A percentile compares a stretch with the other conserved stretches of the same genome.
These are phyloP conservation scores for Cordia subcordata DNA, from an alignment of 257 asterid genomes.

Conservation along the genomic window DNA sequence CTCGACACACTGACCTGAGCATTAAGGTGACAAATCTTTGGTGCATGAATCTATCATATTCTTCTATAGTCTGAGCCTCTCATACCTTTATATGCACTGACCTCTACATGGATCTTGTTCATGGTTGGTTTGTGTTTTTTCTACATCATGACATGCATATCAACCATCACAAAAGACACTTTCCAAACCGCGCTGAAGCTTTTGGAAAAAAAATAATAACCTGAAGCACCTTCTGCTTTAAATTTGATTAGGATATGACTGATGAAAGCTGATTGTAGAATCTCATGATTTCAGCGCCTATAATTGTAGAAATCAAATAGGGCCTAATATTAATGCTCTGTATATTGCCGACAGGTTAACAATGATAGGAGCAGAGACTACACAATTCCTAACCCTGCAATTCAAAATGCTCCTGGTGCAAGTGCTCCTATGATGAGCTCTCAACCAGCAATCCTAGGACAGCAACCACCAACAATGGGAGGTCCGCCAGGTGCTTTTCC, in stretches of 20 bases:
- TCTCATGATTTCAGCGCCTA: too few species aligned
- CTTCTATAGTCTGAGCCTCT: neutral
- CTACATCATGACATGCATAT: too few species aligned
- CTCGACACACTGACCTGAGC: conserved; percentile 97
- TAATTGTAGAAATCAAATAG: too few species aligned
- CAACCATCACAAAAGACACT: too few species aligned
- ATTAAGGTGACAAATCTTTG: conserved; percentile 47
- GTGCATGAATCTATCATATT: neutral
- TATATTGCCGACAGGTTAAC: conserved; percentile 56
- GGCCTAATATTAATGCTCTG: neutral
- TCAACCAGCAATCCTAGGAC: conserved; percentile 68
- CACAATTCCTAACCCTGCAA: conserved; percentile 43
- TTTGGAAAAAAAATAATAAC: too few species aligned
- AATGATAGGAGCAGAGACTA: conserved; percentile 93
- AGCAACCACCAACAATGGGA: conserved; percentile 58
- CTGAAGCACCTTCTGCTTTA: neutral
- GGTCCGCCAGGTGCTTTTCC: conserved; percentile 53
- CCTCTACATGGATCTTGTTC: too few species aligned
- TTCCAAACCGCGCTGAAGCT: neutral
- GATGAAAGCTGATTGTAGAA: too few species aligned
- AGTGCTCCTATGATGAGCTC: conserved; percentile 46
- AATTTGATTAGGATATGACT: neutral
- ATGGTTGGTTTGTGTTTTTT: too few species aligned
- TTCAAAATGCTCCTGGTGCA: neutral
- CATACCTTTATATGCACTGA: too few species aligned